Evolutionary conservation across 257 asterid species (phyloP).

Genomic region (Jacaranda mimosifolia): DNA sequence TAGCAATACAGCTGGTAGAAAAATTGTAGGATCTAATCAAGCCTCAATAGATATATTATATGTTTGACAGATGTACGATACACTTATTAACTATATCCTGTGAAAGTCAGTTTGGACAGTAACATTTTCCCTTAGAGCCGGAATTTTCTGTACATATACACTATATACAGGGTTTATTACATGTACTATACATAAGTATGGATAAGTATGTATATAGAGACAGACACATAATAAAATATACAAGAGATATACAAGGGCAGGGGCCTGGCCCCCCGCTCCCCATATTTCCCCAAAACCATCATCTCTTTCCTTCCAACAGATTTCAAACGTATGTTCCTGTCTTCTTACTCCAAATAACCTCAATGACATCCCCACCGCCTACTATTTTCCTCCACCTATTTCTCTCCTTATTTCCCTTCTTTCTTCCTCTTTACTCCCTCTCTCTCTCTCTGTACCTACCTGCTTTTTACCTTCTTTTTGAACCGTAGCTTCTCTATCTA

Average conservation of each 20-base stretch:
- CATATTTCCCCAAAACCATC: slow-evolving; percentile 36
- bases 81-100: too few species aligned
- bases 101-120: too few species aligned
- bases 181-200: background rate
- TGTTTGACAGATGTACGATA: background rate
- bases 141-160: too few species aligned
- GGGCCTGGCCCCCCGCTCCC: slow-evolving; percentile 24
- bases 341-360: slow-evolving; percentile 49
- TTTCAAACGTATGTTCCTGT: slow-evolving; percentile 43
- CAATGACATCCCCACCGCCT: slow-evolving; percentile 41
- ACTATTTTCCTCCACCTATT: slow-evolving; percentile 37
- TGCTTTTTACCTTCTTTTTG: slow-evolving; percentile 24
- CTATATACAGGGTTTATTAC: background rate
- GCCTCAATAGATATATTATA: background rate
- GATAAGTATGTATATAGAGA: background rate
- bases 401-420: background rate
- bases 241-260: slow-evolving; percentile 25
- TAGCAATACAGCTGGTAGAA: background rate
- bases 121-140: too few species aligned
- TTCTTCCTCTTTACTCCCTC: slow-evolving; percentile 20
- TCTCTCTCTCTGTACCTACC: slow-evolving; percentile 30
- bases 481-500: slow-evolving; percentile 35
- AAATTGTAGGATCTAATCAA: too few species aligned
- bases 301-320: slow-evolving; percentile 32
- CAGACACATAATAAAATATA: background rate